phyloP scores from a whole-genome alignment of 176 grass and related monocot species.

The Hyparrhenia diplandra region DNA sequence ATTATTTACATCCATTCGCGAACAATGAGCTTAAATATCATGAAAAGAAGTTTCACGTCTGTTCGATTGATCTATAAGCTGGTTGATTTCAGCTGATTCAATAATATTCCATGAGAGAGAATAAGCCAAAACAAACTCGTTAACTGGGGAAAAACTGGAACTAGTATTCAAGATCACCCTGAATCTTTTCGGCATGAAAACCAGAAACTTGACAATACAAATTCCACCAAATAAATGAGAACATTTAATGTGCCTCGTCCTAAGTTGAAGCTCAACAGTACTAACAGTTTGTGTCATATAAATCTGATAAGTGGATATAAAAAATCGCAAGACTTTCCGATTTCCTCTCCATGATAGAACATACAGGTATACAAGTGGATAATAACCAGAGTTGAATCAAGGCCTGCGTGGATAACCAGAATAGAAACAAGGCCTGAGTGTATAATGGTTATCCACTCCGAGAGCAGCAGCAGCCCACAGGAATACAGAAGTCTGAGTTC shows the following conservation, averaged over 20 bases:
- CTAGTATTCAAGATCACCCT: no score
- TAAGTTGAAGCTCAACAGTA: neutral
- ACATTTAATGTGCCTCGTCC: neutral
- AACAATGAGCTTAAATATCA: no score
- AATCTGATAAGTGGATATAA: neutral
- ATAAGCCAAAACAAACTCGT: no score
- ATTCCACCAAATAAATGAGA: no score
- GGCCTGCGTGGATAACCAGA: neutral
- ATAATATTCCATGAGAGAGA: no score
- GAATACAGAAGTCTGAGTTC: conserved; percentile 1
- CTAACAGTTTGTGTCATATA: neutral
- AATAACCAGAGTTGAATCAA: no score
- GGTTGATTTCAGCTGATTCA: no score
- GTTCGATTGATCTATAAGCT: no score
- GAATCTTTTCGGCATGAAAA: neutral
- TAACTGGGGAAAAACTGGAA: no score
- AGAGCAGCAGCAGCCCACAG: neutral
- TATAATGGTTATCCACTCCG: neutral
- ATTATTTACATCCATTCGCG: no score
- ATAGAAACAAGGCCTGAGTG: neutral
- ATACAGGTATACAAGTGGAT: no score
- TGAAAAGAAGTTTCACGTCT: no score
- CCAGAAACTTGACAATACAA: neutral
- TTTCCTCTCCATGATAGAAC: conserved; percentile 1
- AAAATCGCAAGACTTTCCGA: neutral